Base-by-base conservation (phyloP, 257 asterid species). In the Coffea eugenioides region DNA sequence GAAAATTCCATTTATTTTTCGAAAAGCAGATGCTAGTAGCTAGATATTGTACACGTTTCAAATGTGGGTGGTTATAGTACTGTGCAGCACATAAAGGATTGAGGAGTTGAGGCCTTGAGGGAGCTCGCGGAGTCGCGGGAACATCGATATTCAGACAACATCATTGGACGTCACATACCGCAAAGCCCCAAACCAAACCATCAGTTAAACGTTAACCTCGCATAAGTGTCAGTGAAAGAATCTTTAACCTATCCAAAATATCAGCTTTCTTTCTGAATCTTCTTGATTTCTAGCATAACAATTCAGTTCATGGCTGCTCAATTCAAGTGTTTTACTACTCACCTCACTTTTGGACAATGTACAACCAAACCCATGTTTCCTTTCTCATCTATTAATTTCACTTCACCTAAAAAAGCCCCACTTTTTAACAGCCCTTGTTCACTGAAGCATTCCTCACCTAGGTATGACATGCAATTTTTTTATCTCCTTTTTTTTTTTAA, bases 231-330 rank as follows among this genome's bases (percentile, higher is more conserved):
- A 45, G n/a, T 13, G 25, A 34, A 23, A 48, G 48, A 75, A 41
- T 41, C 43, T 10, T 52, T 8, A 21, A 0, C 43, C 41, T 56
- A 18, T 4, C 4, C 21, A 18, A 18, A 56, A 56, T 0, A 56
- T 56, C 62, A 56, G 1, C 23, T n/a, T 65, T 21, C 1, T 46
- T 59, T 18, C 43, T 56, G n/a, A 56, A 34, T 51, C 16, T 52
- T 68, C 71, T 52, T 46, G 76, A 70, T 72, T 34, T 74, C 52
- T 68, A 73, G 43, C 68, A 39, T 59, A 13, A 20, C 59, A 51
- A 48, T 62, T 31, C 59, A 51, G 6, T 62, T 31, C 6, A 92
- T 92, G 98, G 95, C 95, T 49, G 61, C 87, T 78, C 89, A 83
- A 10, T 88, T 81, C 91, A 82, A 52, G 83, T 76, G 82, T 73